Conservation (phyloP, 148 eudicot species). For the Amaranthus cruentus region DNA sequence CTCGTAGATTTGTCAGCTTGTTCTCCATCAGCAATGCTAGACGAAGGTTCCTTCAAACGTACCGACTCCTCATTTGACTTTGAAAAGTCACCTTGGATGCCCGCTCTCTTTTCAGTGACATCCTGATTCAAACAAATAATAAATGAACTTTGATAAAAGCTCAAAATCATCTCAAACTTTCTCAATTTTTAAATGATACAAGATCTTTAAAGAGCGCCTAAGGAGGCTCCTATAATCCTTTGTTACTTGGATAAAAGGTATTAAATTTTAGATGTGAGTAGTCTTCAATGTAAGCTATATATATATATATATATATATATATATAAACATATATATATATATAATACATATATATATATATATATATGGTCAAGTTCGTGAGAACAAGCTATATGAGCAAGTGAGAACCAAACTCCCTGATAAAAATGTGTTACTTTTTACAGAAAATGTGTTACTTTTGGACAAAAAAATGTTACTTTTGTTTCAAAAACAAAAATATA, state of each 20-base stretch:
- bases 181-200: neutral
- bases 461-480: too few species aligned
- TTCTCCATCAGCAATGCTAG: slow-evolving; percentile 25
- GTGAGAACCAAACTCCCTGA: too few species aligned
- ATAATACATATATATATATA: too few species aligned
- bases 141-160: neutral
- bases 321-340: too few species aligned
- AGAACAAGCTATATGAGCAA: too few species aligned
- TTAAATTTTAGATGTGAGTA: neutral
- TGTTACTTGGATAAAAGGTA: neutral
- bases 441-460: too few species aligned
- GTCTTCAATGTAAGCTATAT: neutral
- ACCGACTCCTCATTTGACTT: slow-evolving; percentile 28
- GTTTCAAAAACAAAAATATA: too few species aligned
- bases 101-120: slow-evolving; percentile 22
- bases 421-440: too few species aligned
- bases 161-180: neutral
- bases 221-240: neutral
- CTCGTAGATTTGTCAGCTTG: slow-evolving; percentile 29
- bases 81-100: slow-evolving; percentile 10
- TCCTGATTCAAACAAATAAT: slow-evolving; percentile 26
- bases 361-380: too few species aligned
- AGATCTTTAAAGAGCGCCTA: neutral
- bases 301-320: neutral
- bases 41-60: slow-evolving; percentile 30